Evolutionary conservation across 2,329 filamentous ascomycete species (phyloP).

Genomic region (Fonsecaea multimorphosa): DNA sequence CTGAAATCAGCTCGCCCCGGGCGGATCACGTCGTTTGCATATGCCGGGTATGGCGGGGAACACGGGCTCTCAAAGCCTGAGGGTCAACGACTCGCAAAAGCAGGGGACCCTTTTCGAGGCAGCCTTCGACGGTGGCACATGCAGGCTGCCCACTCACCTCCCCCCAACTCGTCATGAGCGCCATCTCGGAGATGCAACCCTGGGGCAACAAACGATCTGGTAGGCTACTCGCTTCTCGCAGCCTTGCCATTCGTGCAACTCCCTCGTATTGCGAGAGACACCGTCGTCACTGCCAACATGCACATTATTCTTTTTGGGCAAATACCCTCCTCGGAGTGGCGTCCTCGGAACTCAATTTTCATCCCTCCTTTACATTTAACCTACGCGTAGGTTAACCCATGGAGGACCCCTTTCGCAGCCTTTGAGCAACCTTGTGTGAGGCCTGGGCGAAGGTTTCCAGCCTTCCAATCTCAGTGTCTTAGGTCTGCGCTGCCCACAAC

Average conservation of each 20-base stretch:
- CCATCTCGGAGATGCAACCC: constrained; percentile 7
- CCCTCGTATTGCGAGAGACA: constrained; percentile 6
- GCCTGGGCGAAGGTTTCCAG: not conserved
- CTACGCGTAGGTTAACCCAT: not conserved
- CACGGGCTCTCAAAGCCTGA: not conserved
- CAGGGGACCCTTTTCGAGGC: not conserved
- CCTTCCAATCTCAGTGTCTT: constrained; percentile 1
- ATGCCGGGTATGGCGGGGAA: constrained; percentile 13
- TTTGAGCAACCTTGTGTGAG: not conserved
- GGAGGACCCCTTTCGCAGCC: not conserved
- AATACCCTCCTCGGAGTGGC: not conserved
- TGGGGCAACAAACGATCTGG: constrained; percentile 4
- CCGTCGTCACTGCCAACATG: not conserved
- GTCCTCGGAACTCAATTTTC: not conserved
- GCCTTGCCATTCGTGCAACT: constrained; percentile 15
- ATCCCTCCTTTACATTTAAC: not conserved
- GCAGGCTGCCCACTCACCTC: not conserved
- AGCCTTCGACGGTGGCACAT: not conserved
- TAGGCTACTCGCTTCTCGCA: constrained; percentile 6
- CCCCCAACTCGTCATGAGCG: not conserved
- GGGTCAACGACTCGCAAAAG: not conserved
- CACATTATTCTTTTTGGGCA: not conserved
- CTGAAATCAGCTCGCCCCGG: not conserved
- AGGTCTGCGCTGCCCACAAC: not conserved
- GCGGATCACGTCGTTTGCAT: constrained; percentile 15